Percentiles rank a stretch among this genome's conserved stretches.
These are phyloP conservation scores for Fusarium xyrophilum DNA, from an alignment of 2,329 filamentous ascomycete species.

Conservation along the genomic window DNA sequence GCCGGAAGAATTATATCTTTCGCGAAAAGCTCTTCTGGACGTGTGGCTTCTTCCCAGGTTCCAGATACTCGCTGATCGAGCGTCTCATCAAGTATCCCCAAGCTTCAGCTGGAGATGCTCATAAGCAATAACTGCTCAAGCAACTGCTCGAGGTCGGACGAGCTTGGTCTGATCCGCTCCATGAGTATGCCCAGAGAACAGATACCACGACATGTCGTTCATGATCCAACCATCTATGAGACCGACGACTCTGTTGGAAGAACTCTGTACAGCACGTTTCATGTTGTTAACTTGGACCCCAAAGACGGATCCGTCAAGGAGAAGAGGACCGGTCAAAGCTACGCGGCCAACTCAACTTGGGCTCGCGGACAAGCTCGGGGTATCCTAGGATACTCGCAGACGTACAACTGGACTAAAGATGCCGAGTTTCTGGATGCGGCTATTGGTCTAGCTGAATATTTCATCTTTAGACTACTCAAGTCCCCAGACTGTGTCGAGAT, in stretches of 20 bases:
- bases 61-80: conserved; percentile 46
- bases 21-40: conserved; percentile 46
- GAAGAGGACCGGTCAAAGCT: conserved; percentile 58
- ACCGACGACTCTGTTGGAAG: conserved; percentile 7
- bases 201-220: conserved; percentile 64
- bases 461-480: conserved; percentile 51
- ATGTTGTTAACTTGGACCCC: conserved; percentile 59
- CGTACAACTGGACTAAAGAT: conserved; percentile 57
- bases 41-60: conserved; percentile 51
- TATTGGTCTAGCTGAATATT: conserved; percentile 57
- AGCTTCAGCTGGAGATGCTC: conserved; percentile 12
- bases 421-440: conserved; percentile 53
- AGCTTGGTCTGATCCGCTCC: conserved; percentile 48
- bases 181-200: conserved; percentile 45
- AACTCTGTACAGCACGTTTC: conserved; percentile 49
- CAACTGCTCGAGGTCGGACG: conserved; percentile 33
- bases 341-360: conserved; percentile 56
- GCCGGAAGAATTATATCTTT: conserved; percentile 30
- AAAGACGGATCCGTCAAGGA: conserved; percentile 51
- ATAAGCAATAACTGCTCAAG: conserved; percentile 34
- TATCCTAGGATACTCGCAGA: conserved; percentile 58
- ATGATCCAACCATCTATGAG: conserved; percentile 58
- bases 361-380: conserved; percentile 60
- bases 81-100: conserved; percentile 44
- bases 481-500: conserved; percentile 42